Evolutionary conservation across 148 eudicot species (phyloP).

Genomic region (Suaeda aralocaspica): DNA sequence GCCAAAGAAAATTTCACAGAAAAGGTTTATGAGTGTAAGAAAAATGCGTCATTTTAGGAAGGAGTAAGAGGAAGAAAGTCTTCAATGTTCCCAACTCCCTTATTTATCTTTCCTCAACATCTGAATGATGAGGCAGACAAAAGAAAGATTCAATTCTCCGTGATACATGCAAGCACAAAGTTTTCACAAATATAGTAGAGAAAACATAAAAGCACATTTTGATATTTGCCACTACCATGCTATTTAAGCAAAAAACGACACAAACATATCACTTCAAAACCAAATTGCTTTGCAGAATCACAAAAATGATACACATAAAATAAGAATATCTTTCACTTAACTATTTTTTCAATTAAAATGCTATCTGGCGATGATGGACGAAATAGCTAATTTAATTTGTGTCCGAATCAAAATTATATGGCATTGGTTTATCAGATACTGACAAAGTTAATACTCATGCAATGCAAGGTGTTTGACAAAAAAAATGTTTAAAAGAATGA

Average conservation of each 20-base stretch:
- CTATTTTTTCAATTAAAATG: too few species aligned
- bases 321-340: too few species aligned
- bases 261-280: not conserved
- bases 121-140: not conserved
- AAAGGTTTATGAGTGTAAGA: not conserved
- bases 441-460: too few species aligned
- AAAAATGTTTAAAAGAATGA: too few species aligned
- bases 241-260: not conserved
- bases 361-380: too few species aligned
- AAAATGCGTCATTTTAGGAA: not conserved
- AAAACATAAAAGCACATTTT: not conserved
- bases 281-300: not conserved
- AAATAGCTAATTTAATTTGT: too few species aligned
- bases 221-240: not conserved
- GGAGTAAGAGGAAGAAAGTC: not conserved
- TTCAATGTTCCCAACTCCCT: not conserved
- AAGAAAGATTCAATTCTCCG: not conserved
- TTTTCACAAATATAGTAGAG: not conserved
- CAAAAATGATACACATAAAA: not conserved
- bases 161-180: too few species aligned
- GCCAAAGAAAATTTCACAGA: constrained; percentile 5
- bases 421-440: too few species aligned
- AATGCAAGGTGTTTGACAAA: too few species aligned
- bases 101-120: not conserved
- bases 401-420: too few species aligned